A percentile compares a stretch with the other conserved stretches of the same genome.
These are phyloP conservation scores for Cercophora sp. DNA, from an alignment of 495 filamentous ascomycete genomes.

Conservation along the genomic window DNA sequence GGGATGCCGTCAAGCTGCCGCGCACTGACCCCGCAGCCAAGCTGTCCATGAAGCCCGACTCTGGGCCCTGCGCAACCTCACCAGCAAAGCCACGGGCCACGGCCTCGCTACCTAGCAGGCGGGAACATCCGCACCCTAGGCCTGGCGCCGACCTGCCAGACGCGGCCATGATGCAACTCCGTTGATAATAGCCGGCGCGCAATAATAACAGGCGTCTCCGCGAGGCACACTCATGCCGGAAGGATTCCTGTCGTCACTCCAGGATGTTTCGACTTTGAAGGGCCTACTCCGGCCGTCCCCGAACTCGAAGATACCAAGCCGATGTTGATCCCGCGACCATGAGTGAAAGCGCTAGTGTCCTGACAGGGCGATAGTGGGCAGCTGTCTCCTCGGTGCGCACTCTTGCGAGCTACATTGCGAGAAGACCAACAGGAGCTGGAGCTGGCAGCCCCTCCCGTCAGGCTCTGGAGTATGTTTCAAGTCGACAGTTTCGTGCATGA, in stretches of 20 bases:
- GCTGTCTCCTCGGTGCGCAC: background rate
- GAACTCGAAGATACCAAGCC: too few species aligned
- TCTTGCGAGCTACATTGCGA: too few species aligned
- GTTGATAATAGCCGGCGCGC: slow-evolving; percentile 1
- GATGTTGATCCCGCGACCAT: too few species aligned
- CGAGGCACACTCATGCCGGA: slow-evolving; percentile 10
- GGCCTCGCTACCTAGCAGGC: slow-evolving; percentile 5
- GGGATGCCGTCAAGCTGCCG: background rate
- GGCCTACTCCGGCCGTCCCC: too few species aligned
- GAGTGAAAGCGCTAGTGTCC: too few species aligned
- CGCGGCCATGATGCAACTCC: background rate
- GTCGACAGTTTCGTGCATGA: slow-evolving; percentile 8
- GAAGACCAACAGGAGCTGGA: too few species aligned
- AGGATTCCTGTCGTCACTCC: too few species aligned
- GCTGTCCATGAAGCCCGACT: background rate
- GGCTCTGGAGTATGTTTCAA: slow-evolving; percentile 9
- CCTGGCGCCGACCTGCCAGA: background rate
- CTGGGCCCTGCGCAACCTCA: too few species aligned
- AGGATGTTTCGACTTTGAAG: too few species aligned
- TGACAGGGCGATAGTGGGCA: background rate
- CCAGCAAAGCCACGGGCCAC: background rate
- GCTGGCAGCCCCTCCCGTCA: background rate
- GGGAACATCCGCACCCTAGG: slow-evolving; percentile 6
- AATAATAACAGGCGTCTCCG: slow-evolving; percentile 6
- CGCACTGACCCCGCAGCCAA: background rate